Conservation (phyloP, 2,329 filamentous ascomycete genomes). For the Trichoderma gracile region DNA sequence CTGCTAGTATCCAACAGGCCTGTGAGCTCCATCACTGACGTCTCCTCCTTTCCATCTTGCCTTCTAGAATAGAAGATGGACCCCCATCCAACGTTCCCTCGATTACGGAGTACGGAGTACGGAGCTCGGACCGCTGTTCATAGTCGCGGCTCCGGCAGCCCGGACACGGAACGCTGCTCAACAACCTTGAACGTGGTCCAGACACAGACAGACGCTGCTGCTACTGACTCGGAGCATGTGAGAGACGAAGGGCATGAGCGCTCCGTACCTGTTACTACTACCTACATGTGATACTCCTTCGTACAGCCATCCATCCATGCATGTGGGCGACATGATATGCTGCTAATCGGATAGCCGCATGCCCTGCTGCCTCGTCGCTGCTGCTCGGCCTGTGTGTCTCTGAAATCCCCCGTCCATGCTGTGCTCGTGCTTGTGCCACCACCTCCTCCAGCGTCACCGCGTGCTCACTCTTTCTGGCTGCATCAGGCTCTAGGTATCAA, state of each 20-base stretch:
- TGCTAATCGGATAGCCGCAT: conserved; percentile 4
- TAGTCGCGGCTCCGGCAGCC: background rate
- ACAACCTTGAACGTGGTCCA: too few species aligned
- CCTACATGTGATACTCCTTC: background rate
- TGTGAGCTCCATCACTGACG: background rate
- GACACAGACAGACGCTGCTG: background rate
- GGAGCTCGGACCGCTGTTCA: background rate
- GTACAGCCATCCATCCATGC: background rate
- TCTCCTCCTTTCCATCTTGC: background rate
- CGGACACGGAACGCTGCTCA: background rate
- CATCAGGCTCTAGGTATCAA: background rate
- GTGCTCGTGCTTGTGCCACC: background rate
- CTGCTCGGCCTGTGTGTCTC: background rate
- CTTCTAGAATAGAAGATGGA: too few species aligned
- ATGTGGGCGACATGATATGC: background rate
- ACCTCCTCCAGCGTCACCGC: background rate
- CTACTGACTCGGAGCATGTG: conserved; percentile 6
- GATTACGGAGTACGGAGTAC: background rate
- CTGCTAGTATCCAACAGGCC: too few species aligned
- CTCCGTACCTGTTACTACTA: too few species aligned
- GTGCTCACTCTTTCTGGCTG: background rate
- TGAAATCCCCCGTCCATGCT: background rate
- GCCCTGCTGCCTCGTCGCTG: background rate
- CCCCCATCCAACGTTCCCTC: background rate
- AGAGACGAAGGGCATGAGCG: too few species aligned